Percentiles rank a stretch among this genome's conserved stretches.
phyloP scores from a whole-genome alignment of 2,329 filamentous ascomycete genomes.

The Arachnopeziza araneosa region DNA sequence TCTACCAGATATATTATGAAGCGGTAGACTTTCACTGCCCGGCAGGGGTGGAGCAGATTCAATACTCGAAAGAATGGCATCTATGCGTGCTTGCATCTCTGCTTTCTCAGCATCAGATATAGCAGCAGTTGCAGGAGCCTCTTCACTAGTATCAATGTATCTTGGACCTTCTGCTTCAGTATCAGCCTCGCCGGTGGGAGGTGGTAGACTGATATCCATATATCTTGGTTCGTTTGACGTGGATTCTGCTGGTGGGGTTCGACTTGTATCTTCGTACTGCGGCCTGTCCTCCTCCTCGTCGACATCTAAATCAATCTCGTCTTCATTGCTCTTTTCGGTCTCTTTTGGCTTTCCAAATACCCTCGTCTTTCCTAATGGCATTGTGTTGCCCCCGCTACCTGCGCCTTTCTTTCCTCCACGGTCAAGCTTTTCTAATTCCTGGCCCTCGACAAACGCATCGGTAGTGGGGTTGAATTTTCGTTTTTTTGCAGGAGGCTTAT shows the following conservation, averaged over 20 bases:
- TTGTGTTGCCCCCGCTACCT: conserved; percentile 28
- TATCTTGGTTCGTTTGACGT: conserved; percentile 1
- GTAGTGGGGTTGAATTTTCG: conserved; percentile 57
- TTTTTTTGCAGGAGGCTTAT: conserved; percentile 52
- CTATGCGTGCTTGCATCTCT: conserved; percentile 24
- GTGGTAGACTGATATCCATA: conserved; percentile 4
- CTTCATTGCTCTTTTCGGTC: conserved; percentile 11
- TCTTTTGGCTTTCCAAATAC: conserved; percentile 14
- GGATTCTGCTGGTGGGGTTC: conserved; percentile 29
- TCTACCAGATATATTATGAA: not conserved
- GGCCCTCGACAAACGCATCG: conserved; percentile 43
- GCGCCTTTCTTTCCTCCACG: conserved; percentile 30
- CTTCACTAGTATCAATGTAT: conserved; percentile 8
- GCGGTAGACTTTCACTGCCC: not conserved
- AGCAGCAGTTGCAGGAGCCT: not conserved
- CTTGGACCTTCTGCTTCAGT: conserved; percentile 7
- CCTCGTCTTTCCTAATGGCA: conserved; percentile 27
- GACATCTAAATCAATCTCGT: conserved; percentile 23
- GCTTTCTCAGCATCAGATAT: conserved; percentile 18
- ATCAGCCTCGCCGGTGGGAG: conserved; percentile 1
- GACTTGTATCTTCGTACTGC: conserved; percentile 22
- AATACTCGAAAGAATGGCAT: conserved; percentile 21
- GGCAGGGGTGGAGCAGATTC: conserved; percentile 7
- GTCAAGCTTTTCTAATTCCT: conserved; percentile 27
- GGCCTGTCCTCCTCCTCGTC: conserved; percentile 17